Conservation (phyloP, 768 basidiomycete genomes). For the Dacryopinax primogenitus region DNA sequence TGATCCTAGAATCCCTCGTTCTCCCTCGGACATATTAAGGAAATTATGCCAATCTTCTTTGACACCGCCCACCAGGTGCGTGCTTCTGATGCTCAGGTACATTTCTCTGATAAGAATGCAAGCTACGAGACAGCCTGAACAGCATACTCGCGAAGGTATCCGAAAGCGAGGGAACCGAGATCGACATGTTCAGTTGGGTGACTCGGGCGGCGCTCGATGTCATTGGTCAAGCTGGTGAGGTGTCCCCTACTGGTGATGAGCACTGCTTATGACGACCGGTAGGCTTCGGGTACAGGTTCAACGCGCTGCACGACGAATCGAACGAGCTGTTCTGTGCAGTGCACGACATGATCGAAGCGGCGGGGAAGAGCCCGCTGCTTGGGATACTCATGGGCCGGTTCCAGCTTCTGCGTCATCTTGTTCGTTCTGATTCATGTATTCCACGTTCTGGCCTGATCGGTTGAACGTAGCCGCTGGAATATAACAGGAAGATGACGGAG, state of each 20-base stretch:
- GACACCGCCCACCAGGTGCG: conserved; percentile 41
- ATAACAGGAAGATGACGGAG: conserved; percentile 33
- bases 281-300: conserved; percentile 67
- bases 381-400: conserved; percentile 13
- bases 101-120: neutral
- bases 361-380: conserved; percentile 25
- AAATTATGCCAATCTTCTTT: conserved; percentile 46
- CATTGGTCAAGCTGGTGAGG: conserved; percentile 53
- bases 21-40: conserved; percentile 37
- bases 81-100: conserved; percentile 14
- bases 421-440: conserved; percentile 8
- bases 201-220: conserved; percentile 60
- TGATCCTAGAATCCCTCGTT: conserved; percentile 39
- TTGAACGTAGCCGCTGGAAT: conserved; percentile 31
- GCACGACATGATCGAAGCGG: conserved; percentile 71
- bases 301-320: conserved; percentile 63
- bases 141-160: conserved; percentile 18
- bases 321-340: conserved; percentile 69
- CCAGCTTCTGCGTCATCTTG: neutral
- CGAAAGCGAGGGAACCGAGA: conserved; percentile 15
- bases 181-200: conserved; percentile 55
- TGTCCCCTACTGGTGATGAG: neutral
- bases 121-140: conserved; percentile 40
- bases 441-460: conserved; percentile 16
- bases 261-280: conserved; percentile 10